A percentile compares a stretch with the other conserved stretches of the same genome.
These are phyloP conservation scores for Helotiales sp. DNA, from an alignment of 2,329 filamentous ascomycete genomes.

Conservation along the genomic window DNA sequence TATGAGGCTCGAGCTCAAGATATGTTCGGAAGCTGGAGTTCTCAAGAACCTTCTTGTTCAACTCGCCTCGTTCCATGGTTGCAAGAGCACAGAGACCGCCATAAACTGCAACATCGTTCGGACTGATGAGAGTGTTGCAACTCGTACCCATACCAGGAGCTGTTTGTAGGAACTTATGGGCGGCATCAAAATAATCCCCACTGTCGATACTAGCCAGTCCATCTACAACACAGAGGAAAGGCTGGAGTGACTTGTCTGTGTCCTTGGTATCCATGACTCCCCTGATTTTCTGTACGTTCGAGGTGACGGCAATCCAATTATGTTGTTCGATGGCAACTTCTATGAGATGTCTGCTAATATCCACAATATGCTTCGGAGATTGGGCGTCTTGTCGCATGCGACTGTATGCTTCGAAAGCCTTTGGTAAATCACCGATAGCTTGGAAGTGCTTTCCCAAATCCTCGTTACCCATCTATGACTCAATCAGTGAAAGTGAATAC, in stretches of 20 bases:
- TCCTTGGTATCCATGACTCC: conserved; percentile 42
- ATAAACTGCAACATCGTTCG: conserved; percentile 90
- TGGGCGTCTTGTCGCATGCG: conserved; percentile 92
- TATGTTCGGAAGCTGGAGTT: conserved; percentile 81
- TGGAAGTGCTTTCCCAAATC: conserved; percentile 86
- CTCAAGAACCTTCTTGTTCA: conserved; percentile 76
- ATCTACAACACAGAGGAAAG: conserved; percentile 56
- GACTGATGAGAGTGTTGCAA: conserved; percentile 72
- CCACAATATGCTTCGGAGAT: conserved; percentile 77
- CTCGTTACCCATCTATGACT: conserved; percentile 82
- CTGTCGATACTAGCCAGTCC: conserved; percentile 61
- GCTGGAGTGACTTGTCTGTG: conserved; percentile 48
- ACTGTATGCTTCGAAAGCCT: conserved; percentile 74
- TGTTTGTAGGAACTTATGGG: conserved; percentile 57
- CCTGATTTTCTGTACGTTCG: conserved; percentile 67
- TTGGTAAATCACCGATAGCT: conserved; percentile 69
- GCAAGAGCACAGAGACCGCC: conserved; percentile 88
- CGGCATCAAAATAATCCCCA: conserved; percentile 64
- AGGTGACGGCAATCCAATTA: conserved; percentile 72
- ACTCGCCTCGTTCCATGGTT: conserved; percentile 76
- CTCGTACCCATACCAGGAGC: conserved; percentile 47
- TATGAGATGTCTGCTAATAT: conserved; percentile 78
- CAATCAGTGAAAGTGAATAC: neutral
- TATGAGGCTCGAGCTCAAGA: conserved; percentile 89
- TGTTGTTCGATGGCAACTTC: conserved; percentile 72